A percentile compares a stretch with the other conserved stretches of the same genome.
Conservation (phyloP, 2,329 filamentous ascomycete species). For the Coniosporium tulheliwenetii region DNA sequence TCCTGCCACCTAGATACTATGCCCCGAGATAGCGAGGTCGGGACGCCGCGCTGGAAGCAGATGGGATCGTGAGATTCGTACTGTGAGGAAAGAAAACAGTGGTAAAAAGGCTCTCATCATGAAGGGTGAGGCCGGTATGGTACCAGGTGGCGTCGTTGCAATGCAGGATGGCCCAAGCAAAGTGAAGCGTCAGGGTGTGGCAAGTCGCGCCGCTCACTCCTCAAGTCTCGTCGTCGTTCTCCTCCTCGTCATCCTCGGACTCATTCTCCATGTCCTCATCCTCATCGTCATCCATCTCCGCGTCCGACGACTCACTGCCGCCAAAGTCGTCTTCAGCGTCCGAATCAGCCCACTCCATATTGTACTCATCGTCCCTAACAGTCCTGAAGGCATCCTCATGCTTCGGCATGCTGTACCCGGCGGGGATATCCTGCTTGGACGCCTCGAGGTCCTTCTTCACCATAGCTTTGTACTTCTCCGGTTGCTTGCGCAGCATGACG, state of each 20-base stretch:
- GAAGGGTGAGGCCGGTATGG: no score
- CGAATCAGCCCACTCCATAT: constrained; percentile 25
- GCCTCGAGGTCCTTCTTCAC: constrained; percentile 55
- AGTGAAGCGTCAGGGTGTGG: no score
- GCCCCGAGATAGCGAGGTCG: no score
- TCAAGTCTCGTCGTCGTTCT: constrained; percentile 14
- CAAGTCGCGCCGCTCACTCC: no score
- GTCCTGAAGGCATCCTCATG: constrained; percentile 45
- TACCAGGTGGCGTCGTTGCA: no score
- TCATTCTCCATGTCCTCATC: constrained; percentile 44
- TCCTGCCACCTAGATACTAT: no score
- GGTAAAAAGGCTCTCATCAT: no score
- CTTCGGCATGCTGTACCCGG: constrained; percentile 69
- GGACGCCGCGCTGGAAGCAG: no score
- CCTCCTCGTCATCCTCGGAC: constrained; percentile 39
- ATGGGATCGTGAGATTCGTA: no score
- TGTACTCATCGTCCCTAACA: constrained; percentile 46
- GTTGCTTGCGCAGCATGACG: constrained; percentile 65
- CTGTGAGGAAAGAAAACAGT: no score
- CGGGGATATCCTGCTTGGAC: constrained; percentile 67
- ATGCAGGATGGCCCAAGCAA: no score
- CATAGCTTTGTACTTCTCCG: constrained; percentile 50
- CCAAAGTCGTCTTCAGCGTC: constrained; percentile 52
- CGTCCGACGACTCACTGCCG: constrained; percentile 45
- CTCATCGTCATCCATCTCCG: constrained; percentile 38